Conservation (phyloP, 2,329 filamentous ascomycete genomes). For the Zasmidium cellare region DNA sequence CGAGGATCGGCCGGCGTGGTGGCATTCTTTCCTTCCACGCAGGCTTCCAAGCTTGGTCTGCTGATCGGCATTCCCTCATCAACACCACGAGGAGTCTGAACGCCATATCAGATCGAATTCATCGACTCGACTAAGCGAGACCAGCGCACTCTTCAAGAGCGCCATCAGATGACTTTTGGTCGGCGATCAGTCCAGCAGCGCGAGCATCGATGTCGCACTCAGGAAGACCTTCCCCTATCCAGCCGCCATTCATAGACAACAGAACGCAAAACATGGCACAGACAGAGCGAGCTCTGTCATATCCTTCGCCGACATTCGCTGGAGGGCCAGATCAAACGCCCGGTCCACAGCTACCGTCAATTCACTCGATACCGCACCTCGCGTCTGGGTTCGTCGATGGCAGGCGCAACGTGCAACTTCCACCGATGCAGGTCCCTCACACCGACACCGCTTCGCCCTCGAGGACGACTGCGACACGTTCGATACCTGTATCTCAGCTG, state of each 20-base stretch:
- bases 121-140: neutral
- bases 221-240: constrained; percentile 39
- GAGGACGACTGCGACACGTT: constrained; percentile 13
- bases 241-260: constrained; percentile 39
- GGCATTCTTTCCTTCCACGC: constrained; percentile 9
- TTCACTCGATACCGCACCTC: constrained; percentile 20
- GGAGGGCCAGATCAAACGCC: constrained; percentile 41
- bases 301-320: constrained; percentile 42
- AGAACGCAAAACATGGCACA: constrained; percentile 45
- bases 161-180: neutral
- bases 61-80: constrained; percentile 1
- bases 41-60: constrained; percentile 4
- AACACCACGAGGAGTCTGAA: neutral
- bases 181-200: neutral
- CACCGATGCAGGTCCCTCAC: constrained; percentile 41
- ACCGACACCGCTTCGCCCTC: constrained; percentile 29
- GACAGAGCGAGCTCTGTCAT: constrained; percentile 44
- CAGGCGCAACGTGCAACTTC: constrained; percentile 29
- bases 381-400: constrained; percentile 12
- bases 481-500: constrained; percentile 29
- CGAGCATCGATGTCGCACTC: constrained; percentile 30
- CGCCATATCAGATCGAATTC: neutral
- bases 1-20: constrained; percentile 9
- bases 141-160: neutral
- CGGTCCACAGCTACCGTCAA: constrained; percentile 39